Percentiles rank a stretch among this genome's conserved stretches.
Evolutionary conservation across 2,329 filamentous ascomycete species (phyloP).

Genomic region (Monilinia vaccinii-corymbosi): DNA sequence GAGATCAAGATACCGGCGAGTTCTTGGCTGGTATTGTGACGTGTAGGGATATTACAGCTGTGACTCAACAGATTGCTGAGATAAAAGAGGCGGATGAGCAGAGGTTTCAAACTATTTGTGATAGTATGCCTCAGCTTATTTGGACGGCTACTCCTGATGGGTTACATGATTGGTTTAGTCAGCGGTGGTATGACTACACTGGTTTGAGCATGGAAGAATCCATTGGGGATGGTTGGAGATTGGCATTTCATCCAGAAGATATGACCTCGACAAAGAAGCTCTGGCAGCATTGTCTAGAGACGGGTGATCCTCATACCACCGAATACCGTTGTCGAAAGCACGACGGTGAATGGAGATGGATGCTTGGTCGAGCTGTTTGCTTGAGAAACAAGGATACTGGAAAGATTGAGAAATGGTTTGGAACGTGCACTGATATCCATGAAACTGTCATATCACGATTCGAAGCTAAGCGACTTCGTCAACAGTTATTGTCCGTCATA

Average conservation of each 20-base stretch:
- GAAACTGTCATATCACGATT: slow-evolving; percentile 62
- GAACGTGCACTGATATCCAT: slow-evolving; percentile 72
- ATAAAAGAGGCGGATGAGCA: slow-evolving; percentile 64
- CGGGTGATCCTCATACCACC: slow-evolving; percentile 58
- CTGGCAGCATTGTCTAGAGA: slow-evolving; percentile 55
- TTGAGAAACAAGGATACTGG: slow-evolving; percentile 56
- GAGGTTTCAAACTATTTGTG: slow-evolving; percentile 67
- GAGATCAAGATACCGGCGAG: slow-evolving; percentile 58
- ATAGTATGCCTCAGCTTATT: slow-evolving; percentile 62
- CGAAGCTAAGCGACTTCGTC: slow-evolving; percentile 53
- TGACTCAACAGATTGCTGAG: slow-evolving; percentile 58
- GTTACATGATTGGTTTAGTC: slow-evolving; percentile 62
- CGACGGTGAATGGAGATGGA: slow-evolving; percentile 69
- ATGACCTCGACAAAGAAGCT: slow-evolving; percentile 42
- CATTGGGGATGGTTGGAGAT: slow-evolving; percentile 52
- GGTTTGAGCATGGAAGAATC: slow-evolving; percentile 55
- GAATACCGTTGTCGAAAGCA: slow-evolving; percentile 62
- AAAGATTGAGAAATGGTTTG: slow-evolving; percentile 70
- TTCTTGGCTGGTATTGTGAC: slow-evolving; percentile 62
- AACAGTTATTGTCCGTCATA: slow-evolving; percentile 64
- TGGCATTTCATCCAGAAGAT: slow-evolving; percentile 63
- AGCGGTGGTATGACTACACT: slow-evolving; percentile 69
- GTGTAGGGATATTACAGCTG: slow-evolving; percentile 55
- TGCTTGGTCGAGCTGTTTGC: slow-evolving; percentile 63
- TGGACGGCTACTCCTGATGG: slow-evolving; percentile 66